Evolutionary conservation across 345 rosid genomes (phyloP), one percentile per base, ranked within the genome.

Genomic region (Arabidopsis suecica): DNA sequence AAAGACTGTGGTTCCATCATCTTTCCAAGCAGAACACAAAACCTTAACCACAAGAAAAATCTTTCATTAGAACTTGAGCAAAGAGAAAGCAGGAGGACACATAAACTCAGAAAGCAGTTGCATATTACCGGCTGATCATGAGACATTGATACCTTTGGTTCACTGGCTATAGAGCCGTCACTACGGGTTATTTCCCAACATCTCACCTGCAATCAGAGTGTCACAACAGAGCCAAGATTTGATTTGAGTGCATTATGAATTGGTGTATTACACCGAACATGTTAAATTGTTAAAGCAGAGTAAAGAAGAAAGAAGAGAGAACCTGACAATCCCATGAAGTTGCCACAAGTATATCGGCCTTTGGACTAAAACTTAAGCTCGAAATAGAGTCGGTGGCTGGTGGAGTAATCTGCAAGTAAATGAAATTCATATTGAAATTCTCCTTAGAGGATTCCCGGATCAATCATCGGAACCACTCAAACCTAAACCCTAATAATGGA

Each of bases 291-390:
- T 37, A 3, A 45, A 49, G 57, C 33, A 28, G 30, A 28, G 40
- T 7, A 37, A 55, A 23, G 6, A 57, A 41, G 37, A 68, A 44
- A 9, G 3, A 54, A 34, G 1, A 67, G 77, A 59, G 51, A 65
- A 95, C 98, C 97, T 92, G 98, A 76, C 87, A 90, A 81, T 95
- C 99, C 99, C 99, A 95, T 32, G 99, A 92, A 72, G 94, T 88
- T n/a, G 97, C 97, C 25, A 92, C 87, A 81, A 95, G 84, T 61
- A 84, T 75, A 74, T 95, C 93, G 41, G 93, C 98, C 80, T 84
- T 89, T 42, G 97, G 90, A 85, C 97, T 92, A 86, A 92, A 95
- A 76, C 84, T 50, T 65, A 95, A 93, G 74, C 97, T 95, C 4
- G 97, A 90, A 56, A 95, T 81, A 6, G 96, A 92, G 78, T 90